Base-by-base conservation (phyloP, 2,329 filamentous ascomycete species). In the Emergomyces orientalis region DNA sequence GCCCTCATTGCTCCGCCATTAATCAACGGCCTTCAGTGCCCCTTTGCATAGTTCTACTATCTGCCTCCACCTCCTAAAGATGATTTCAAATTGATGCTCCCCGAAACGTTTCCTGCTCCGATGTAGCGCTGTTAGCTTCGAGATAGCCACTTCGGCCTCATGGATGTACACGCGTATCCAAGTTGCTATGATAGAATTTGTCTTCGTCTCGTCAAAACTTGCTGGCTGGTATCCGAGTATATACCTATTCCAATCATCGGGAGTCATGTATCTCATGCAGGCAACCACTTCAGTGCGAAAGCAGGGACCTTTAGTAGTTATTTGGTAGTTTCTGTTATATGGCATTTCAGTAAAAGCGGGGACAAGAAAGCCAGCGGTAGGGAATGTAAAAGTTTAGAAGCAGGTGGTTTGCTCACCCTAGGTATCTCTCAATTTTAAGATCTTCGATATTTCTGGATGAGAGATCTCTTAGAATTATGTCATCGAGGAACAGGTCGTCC, bases 221-320 rank as follows among this genome's bases (percentile, higher is more conserved):
- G 69, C 55, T 37, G 68, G 69, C n/a, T 71, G 71, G 45, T 70
- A 70, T 25, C 77, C 76, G n/a, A 73, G 71, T 22, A 75, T 69
- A 66, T 77, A 75, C 32, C 72, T 71, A 41, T 71, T 69, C 76
- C 77, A 79, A 61, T 74, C 70, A 49, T 72, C 67, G 11, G 68
- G 71, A 27, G 71, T 66, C 72, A 79, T 75, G 65, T 76, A 76
- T 63, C 69, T 75, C 63, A 76, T 69, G 57, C 74, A 73, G 30
- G 76, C 74, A 51, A 72, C 76, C 39, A 78, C 72, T 62, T 78
- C 75, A 9, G 77, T 79, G 27, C 77, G 73, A 66, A 74, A 77
- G 65, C 77, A 79, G 22, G 73, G 71, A 9, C 76, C 77, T 9
- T 71, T 67, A 54, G 66, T 63, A 51, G 71, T 76, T 58, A 77